A percentile compares a stretch with the other conserved stretches of the same genome.
Evolutionary conservation across 768 basidiomycete species (phyloP).

Genomic region (Calocera viscosa): DNA sequence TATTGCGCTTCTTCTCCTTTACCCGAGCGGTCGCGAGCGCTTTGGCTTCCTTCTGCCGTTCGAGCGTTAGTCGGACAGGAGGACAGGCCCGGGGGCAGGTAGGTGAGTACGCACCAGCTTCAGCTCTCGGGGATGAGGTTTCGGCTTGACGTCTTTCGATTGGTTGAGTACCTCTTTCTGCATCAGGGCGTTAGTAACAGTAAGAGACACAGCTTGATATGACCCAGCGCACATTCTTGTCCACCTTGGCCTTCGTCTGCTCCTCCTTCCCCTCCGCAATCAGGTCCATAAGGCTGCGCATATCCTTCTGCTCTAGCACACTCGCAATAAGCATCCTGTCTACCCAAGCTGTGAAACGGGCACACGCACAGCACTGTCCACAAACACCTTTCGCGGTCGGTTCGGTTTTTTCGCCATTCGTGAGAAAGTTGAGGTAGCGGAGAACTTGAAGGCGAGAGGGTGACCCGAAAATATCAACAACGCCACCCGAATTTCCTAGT

Average conservation of each 20-base stretch:
- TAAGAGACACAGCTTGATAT: background rate
- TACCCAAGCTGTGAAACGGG: background rate
- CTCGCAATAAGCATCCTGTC: background rate
- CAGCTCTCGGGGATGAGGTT: background rate
- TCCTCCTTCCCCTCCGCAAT: conserved; percentile 7
- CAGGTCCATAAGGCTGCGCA: background rate
- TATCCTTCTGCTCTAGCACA: background rate
- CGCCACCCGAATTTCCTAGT: background rate
- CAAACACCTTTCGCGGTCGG: background rate
- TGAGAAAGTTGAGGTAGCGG: background rate
- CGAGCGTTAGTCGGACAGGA: background rate
- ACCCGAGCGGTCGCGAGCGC: background rate
- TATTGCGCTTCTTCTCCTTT: background rate
- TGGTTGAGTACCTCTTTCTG: background rate
- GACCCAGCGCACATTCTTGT: background rate
- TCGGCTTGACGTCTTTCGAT: background rate
- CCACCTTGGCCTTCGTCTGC: background rate
- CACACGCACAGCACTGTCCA: background rate
- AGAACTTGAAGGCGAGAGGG: background rate
- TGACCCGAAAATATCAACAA: conserved; percentile 5
- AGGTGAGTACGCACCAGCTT: background rate
- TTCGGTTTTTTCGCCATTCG: background rate
- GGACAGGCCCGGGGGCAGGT: background rate
- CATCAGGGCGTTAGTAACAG: background rate
- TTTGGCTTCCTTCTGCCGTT: background rate